Base-by-base conservation (phyloP, 202 grass and related monocot species). In the Hordeum pubiflorum region DNA sequence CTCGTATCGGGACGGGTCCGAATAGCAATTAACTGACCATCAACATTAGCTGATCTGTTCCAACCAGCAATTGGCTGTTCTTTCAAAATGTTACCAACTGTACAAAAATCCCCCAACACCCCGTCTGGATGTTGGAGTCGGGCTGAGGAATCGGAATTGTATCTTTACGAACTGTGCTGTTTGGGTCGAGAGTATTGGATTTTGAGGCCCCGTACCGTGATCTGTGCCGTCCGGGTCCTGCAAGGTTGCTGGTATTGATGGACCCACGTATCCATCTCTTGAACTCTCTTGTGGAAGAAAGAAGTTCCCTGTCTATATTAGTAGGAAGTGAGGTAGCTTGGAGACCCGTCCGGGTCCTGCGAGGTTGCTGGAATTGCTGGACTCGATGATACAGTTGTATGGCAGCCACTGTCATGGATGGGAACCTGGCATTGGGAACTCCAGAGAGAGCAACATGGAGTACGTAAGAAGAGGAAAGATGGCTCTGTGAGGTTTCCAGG, bases 21-120 rank as follows among this genome's bases (percentile, higher is more conserved):
- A 6, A 48, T 48, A 17, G 44, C 44, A 48, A 5, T 48, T 48
- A 48, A 48, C 41, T 44, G 41, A 44, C 14, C 44, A 48, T 48
- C 36, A 69, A 6, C 10, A 8, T 14, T 55, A 48, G 44, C 54
- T 69, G 10, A n/a, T 56, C 32, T 41, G 23, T 59, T 44, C 27
- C 21, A 63, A 58, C 8, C 15, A 41, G 60, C 22, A 83, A 76
- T 39, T 66, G 60, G 26, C 44, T 54, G 15, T 27, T 83, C 27
- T 83, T 65, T 54, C 39, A 65, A 14, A 26, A 26, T 63, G 18
- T 57, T 65, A 83, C 60, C 43, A 63, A 58, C n/a, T 68, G 46
- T 68, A 75, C 31, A 75, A 48, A 52, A 48, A 54, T 54, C 17
- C 48, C 39, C 48, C 6, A 54, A 54, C 17, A 54, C 17, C 48